Percentiles rank a stretch among this genome's conserved stretches.
phyloP scores from a whole-genome alignment of 192 early-diverging fungal genomes.

The Oehlia diaphana region DNA sequence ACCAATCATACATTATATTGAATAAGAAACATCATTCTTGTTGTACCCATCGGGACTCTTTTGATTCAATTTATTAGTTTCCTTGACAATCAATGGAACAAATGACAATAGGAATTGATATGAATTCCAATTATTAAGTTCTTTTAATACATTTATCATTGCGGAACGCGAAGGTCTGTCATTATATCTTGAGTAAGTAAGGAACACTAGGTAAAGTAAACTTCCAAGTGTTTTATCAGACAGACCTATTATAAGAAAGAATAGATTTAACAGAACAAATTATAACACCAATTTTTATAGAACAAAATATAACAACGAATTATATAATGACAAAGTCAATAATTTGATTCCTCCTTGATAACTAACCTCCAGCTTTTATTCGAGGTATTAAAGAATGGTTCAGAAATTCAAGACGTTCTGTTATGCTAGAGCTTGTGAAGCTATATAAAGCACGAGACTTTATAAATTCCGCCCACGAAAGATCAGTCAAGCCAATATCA shows the following conservation, averaged over 20 bases:
- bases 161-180: constrained; percentile 65
- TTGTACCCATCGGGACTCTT: constrained; percentile 47
- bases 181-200: constrained; percentile 67
- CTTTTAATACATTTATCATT: constrained; percentile 58
- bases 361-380: constrained; percentile 26
- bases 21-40: background rate
- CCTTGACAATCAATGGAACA: constrained; percentile 52
- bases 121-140: constrained; percentile 59
- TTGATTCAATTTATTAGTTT: constrained; percentile 47
- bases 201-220: constrained; percentile 52
- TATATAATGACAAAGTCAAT: background rate
- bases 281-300: background rate
- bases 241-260: constrained; percentile 18
- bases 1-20: background rate
- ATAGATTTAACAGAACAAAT: background rate
- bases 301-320: background rate
- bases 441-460: constrained; percentile 17
- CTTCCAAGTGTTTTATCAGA: constrained; percentile 38
- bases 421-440: constrained; percentile 14
- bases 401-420: constrained; percentile 17
- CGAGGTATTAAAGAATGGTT: constrained; percentile 24
- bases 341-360: background rate
- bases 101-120: constrained; percentile 55
- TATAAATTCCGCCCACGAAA: constrained; percentile 24
- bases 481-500: constrained; percentile 19